Evolutionary conservation across 1,139 yeast species (phyloP), one percentile per base, ranked within the genome.

Genomic region (Entelexis paramagnoliae): DNA sequence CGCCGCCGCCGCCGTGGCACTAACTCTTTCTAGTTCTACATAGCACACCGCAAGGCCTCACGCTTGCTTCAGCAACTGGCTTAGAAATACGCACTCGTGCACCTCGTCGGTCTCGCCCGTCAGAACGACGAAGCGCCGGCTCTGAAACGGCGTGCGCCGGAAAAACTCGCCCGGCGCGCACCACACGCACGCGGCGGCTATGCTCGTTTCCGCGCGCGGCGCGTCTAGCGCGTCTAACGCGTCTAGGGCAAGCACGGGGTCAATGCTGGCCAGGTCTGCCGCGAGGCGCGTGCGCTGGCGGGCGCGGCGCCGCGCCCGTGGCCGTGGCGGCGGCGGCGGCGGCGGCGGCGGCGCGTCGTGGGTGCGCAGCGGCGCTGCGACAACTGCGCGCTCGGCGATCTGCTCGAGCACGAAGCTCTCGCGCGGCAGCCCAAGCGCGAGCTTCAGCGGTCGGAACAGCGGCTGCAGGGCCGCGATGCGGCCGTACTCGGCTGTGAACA

Each of bases 31-130:
- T n/a, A n/a, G n/a, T n/a, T n/a, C n/a, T n/a, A n/a, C n/a, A n/a
- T n/a, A n/a, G n/a, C n/a, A n/a, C 16, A 32, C 8, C 16, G 34
- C 34, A 13, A 11, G 34, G 16, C n/a, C n/a, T 16, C 32, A 39
- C 14, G 40, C 38, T 30, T 30, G 29, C 46, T 32, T 20, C 29
- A 46, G 11, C 22, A 46, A 13, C 44, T 29, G 44, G 44, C 24
- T 28, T n/a, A 48, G 24, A 30, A 48, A 51, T 17, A 46, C 34
- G 9, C 50, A 46, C 43, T 52, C 52, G 33, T 52, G 55, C 10
- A 36, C 30, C 13, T 47, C 49, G 7, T 41, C 42, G 16, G 30
- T 33, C 11, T 41, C 49, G 32, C 43, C 46, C 4, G 34, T 19
- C 14, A 52, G 45, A 2, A 49, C 48, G n/a, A 52, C 38, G 19